Base-by-base conservation (phyloP, 495 filamentous ascomycete species). In the Umbilicaria muhlenbergii region DNA sequence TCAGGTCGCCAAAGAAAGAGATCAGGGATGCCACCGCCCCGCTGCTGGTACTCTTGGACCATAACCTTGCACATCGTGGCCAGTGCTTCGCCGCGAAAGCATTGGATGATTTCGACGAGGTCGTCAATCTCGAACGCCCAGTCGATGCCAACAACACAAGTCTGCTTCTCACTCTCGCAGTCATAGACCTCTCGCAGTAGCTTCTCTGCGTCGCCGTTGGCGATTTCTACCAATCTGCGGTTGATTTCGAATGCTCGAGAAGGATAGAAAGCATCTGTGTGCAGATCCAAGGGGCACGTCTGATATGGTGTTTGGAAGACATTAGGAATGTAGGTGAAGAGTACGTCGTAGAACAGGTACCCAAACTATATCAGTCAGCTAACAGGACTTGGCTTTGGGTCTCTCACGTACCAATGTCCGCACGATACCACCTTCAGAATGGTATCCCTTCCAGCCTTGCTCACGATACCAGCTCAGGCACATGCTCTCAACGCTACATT, bases 281-380 rank as follows among this genome's bases (percentile, higher is more conserved):
- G 80, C 7, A 98, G 68, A 56, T 98, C 91, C 12, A 98, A 67
- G 1, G 91, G 91, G 53, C 85, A 92, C 0, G 85, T 94, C 56
- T 98, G 91, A 58, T 80, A 98, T 5, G 81, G 69, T 3, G 89
- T 98, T 56, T 96, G 86, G 63, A 96, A 98, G 49, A 96, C 89
- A 50, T 94, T 94, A 17, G 91, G 88, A 21, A 95, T 71, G 61
- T 93, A 94, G 32, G 87, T 71, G 63, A 95, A 96, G 5, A 98
- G 69, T 31, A 95, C 74, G 61, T 96, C 89, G 66, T 78, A 88
- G 64, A 98, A 94, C 16, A 98, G 74, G 51, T 86, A 86, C 18
- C 77, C 84, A 59, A 94, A 94, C 42, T 70, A 33, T 13, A 2
- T 14, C 3, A 12, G 28, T 11, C 19, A 16, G 21, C 24, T n/a